These are phyloP conservation scores for Phialemonium atrogriseum DNA, from an alignment of 2,329 filamentous ascomycete species.

Conservation along the genomic window DNA sequence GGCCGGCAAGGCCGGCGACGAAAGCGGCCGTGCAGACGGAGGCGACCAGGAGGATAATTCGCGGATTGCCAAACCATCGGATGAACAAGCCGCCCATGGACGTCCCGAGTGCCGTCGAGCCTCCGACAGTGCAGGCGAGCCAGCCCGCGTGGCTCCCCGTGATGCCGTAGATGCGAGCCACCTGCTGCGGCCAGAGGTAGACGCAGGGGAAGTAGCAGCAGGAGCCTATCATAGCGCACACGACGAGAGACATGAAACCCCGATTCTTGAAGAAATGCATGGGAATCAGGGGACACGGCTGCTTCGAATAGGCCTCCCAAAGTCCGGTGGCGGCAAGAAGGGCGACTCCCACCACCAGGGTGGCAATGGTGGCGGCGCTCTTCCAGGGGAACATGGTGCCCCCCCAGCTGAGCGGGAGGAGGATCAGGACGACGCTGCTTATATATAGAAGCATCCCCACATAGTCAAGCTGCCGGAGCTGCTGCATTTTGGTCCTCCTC, in stretches of 20 bases:
- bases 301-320: constrained; percentile 20
- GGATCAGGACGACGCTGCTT: background rate
- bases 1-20: constrained; percentile 23
- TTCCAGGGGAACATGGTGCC: constrained; percentile 28
- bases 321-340: constrained; percentile 25
- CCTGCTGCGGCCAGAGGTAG: constrained; percentile 26
- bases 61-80: constrained; percentile 23
- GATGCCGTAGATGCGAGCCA: constrained; percentile 23
- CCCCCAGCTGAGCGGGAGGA: background rate
- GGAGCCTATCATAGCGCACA: constrained; percentile 24
- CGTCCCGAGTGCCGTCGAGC: constrained; percentile 24
- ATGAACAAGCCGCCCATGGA: constrained; percentile 22
- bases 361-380: constrained; percentile 26
- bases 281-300: constrained; percentile 17
- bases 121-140: constrained; percentile 26
- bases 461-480: constrained; percentile 27
- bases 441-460: constrained; percentile 1
- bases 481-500: constrained; percentile 24
- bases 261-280: constrained; percentile 27
- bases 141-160: constrained; percentile 26
- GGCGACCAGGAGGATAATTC: constrained; percentile 27
- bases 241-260: constrained; percentile 26
- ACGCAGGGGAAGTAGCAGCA: constrained; percentile 22
- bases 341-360: constrained; percentile 24
- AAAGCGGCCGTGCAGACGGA: constrained; percentile 27